Percentiles rank a stretch among this genome's conserved stretches.
Evolutionary conservation across 768 basidiomycete species (phyloP).

Genomic region (Peribolospora kevripleyi): DNA sequence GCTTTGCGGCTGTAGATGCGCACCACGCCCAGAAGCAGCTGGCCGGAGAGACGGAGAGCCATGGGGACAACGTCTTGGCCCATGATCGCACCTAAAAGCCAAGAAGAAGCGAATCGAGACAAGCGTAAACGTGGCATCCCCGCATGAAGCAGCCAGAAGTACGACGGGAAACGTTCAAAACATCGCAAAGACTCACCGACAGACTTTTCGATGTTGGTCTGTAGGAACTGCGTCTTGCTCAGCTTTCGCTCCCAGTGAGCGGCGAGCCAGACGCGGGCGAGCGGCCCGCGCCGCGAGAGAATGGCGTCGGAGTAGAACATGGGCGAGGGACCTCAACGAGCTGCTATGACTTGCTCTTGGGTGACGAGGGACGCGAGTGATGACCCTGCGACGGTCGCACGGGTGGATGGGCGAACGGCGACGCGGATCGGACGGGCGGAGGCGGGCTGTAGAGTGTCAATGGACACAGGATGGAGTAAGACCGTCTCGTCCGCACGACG

Average conservation of each 20-base stretch:
- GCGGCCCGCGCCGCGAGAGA: constrained; percentile 70
- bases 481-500: no score
- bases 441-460: no score
- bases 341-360: no score
- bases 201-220: constrained; percentile 83
- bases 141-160: background rate
- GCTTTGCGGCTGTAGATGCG: constrained; percentile 95
- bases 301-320: constrained; percentile 83
- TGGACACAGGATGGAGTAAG: no score
- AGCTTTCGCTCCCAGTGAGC: constrained; percentile 97
- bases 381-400: no score
- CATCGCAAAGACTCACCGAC: constrained; percentile 35
- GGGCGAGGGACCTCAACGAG: background rate
- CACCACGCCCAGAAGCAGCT: constrained; percentile 83
- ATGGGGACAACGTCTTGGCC: constrained; percentile 65
- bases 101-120: background rate
- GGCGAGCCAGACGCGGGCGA: constrained; percentile 95
- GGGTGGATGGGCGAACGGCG: no score
- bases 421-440: no score
- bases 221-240: constrained; percentile 77
- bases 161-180: background rate
- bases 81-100: constrained; percentile 56
- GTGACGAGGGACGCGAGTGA: no score
- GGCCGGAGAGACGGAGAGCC: constrained; percentile 88
- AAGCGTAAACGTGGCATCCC: background rate